phyloP scores from a whole-genome alignment of 306 rosid genomes.

The Cicer arietinum region DNA sequence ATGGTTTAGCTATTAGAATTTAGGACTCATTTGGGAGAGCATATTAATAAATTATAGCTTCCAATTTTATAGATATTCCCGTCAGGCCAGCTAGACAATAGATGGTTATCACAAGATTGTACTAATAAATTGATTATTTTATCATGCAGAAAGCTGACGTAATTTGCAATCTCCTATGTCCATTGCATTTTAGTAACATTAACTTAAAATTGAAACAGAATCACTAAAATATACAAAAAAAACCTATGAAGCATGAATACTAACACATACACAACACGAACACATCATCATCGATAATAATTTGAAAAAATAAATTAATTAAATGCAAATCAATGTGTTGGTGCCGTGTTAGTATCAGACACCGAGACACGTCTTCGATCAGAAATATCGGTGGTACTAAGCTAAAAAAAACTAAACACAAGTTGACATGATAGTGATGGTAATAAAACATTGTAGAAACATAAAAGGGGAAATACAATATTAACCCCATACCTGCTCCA shows the following conservation, averaged over 20 bases:
- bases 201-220: slow-evolving; percentile 6
- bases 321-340: too few species aligned
- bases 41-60: slow-evolving; percentile 32
- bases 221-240: not conserved
- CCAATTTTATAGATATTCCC: slow-evolving; percentile 32
- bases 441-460: slow-evolving; percentile 14
- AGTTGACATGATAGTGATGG: slow-evolving; percentile 15
- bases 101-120: slow-evolving; percentile 19
- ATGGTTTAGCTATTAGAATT: slow-evolving; percentile 6
- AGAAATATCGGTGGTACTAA: too few species aligned
- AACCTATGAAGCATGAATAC: not conserved
- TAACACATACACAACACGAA: too few species aligned
- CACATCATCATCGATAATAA: too few species aligned
- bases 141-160: slow-evolving; percentile 2
- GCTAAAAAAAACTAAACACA: slow-evolving; percentile 11
- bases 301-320: too few species aligned
- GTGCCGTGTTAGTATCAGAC: too few species aligned
- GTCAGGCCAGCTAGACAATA: slow-evolving; percentile 19
- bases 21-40: slow-evolving; percentile 10
- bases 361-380: too few species aligned
- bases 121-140: slow-evolving; percentile 17
- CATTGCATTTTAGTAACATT: not conserved
- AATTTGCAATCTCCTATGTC: slow-evolving; percentile 23
- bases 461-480: slow-evolving; percentile 19
- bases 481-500: slow-evolving; percentile 53